phyloP scores from a whole-genome alignment of 768 basidiomycete species.

The Tylopilus balloui region DNA sequence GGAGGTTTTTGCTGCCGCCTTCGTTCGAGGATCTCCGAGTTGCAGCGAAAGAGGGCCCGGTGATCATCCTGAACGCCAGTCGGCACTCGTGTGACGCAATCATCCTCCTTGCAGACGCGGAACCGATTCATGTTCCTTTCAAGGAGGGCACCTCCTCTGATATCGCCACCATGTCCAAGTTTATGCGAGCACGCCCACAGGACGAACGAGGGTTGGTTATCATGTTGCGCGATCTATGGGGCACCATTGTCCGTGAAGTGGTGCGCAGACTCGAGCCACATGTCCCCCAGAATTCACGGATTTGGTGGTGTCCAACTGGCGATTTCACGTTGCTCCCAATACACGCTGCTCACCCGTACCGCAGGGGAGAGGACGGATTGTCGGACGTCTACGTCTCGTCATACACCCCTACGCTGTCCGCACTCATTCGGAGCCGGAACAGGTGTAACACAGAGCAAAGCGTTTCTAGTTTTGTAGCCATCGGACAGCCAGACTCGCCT shows the following conservation, averaged over 20 bases:
- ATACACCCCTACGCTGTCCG: slow-evolving; percentile 28
- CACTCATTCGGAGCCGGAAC: slow-evolving; percentile 22
- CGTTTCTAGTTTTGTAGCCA: slow-evolving; percentile 10
- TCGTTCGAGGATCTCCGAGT: slow-evolving; percentile 18
- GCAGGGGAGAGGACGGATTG: slow-evolving; percentile 12
- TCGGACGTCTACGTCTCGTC: slow-evolving; percentile 29
- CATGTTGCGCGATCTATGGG: slow-evolving; percentile 26
- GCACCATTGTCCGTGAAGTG: slow-evolving; percentile 22
- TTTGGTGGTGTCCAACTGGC: slow-evolving; percentile 32
- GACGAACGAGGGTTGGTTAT: slow-evolving; percentile 1
- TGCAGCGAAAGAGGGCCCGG: slow-evolving; percentile 25
- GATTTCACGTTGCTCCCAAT: slow-evolving; percentile 26
- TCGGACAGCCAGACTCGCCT: slow-evolving; percentile 16
- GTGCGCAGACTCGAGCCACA: slow-evolving; percentile 15
- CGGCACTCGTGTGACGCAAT: slow-evolving; percentile 21
- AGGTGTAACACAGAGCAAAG: not conserved
- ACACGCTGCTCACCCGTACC: slow-evolving; percentile 26
- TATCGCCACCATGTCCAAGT: slow-evolving; percentile 4
- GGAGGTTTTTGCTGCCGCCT: slow-evolving; percentile 17
- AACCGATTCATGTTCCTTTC: slow-evolving; percentile 13
- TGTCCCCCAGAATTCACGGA: slow-evolving; percentile 15
- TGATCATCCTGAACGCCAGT: slow-evolving; percentile 33
- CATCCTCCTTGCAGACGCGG: slow-evolving; percentile 13
- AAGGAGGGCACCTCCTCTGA: slow-evolving; percentile 2
- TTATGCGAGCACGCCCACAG: too few species aligned